Evolutionary conservation across 2,329 filamentous ascomycete genomes (phyloP).

Genomic region (Pseudogymnoascus sp.): DNA sequence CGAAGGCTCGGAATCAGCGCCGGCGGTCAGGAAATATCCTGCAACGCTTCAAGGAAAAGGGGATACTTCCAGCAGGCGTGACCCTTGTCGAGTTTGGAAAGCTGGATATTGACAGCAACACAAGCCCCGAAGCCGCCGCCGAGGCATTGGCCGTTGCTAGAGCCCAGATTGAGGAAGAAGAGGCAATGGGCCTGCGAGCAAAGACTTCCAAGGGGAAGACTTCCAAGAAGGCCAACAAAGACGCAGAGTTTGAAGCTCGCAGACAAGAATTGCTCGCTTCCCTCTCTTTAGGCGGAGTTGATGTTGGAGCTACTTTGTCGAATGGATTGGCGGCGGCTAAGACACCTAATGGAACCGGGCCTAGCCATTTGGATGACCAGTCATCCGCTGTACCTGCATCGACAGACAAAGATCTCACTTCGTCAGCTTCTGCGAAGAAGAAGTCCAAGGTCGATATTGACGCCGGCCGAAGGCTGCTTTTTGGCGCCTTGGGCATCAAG

Average conservation of each 20-base stretch:
- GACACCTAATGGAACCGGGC: not conserved
- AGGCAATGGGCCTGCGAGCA: not conserved
- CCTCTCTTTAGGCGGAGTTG: slow-evolving; percentile 43
- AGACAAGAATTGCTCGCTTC: slow-evolving; percentile 43
- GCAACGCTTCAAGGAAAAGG: slow-evolving; percentile 43
- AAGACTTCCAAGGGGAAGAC: slow-evolving; percentile 7
- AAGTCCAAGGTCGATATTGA: not conserved
- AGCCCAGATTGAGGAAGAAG: slow-evolving; percentile 7
- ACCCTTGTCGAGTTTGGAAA: slow-evolving; percentile 39
- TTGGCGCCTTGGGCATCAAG: slow-evolving; percentile 62
- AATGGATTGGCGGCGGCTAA: not conserved
- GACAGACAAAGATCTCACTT: not conserved
- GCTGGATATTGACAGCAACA: slow-evolving; percentile 25
- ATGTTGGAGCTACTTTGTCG: slow-evolving; percentile 33
- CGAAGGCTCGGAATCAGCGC: slow-evolving; percentile 47
- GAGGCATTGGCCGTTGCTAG: slow-evolving; percentile 18
- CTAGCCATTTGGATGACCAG: not conserved
- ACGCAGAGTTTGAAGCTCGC: slow-evolving; percentile 39
- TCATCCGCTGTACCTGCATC: not conserved
- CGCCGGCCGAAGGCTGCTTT: slow-evolving; percentile 50
- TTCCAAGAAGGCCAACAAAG: slow-evolving; percentile 14
- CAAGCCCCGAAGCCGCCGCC: slow-evolving; percentile 18
- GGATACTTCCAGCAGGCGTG: slow-evolving; percentile 41
- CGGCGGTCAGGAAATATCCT: slow-evolving; percentile 41
- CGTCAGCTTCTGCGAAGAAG: not conserved